These are phyloP conservation scores for Camellia japonica DNA, from an alignment of 148 eudicot genomes.

Conservation along the genomic window DNA sequence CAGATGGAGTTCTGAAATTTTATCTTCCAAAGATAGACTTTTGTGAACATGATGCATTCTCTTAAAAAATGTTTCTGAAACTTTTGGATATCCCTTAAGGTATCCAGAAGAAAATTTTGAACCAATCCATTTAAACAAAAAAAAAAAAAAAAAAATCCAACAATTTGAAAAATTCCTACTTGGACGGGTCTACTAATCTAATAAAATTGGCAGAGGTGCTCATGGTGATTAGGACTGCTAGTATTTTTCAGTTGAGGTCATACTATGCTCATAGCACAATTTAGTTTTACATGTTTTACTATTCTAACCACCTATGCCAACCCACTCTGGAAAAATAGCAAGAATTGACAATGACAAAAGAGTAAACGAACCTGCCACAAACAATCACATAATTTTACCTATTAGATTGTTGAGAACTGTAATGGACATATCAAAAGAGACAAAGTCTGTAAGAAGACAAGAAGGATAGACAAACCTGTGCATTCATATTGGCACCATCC, in stretches of 20 bases:
- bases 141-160: neutral
- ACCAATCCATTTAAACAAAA: too few species aligned
- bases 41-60: neutral
- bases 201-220: neutral
- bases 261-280: neutral
- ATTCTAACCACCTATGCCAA: neutral
- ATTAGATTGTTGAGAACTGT: neutral
- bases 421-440: neutral
- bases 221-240: neutral
- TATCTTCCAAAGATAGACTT: neutral
- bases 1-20: neutral
- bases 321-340: neutral
- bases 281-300: neutral
- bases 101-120: too few species aligned
- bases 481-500: conserved; percentile 99
- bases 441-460: neutral
- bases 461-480: conserved; percentile 57
- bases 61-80: neutral
- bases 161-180: neutral
- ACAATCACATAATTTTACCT: neutral
- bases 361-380: neutral
- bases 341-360: neutral
- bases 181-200: neutral
- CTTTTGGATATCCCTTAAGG: neutral
- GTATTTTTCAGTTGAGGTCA: too few species aligned